A percentile compares a stretch with the other conserved stretches of the same genome.
phyloP scores from a whole-genome alignment of 805 yeast species.

The Spathaspora gorwiae region DNA sequence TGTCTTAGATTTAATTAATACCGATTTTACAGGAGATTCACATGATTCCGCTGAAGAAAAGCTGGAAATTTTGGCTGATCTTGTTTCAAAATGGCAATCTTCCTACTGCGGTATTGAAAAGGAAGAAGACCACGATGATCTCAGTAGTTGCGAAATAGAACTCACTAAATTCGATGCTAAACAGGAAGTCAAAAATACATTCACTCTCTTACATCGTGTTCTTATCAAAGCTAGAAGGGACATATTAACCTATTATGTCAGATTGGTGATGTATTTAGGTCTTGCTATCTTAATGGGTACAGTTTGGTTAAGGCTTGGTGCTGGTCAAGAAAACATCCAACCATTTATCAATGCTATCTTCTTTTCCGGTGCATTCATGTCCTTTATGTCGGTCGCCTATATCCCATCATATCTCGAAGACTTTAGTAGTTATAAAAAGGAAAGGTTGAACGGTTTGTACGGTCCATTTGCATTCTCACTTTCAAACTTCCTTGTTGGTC shows the following conservation, averaged over 20 bases:
- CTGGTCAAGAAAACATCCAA: constrained; percentile 25
- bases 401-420: constrained; percentile 38
- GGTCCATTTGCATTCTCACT: constrained; percentile 32
- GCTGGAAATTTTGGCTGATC: background rate
- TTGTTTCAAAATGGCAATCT: constrained; percentile 3
- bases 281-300: constrained; percentile 41
- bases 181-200: constrained; percentile 9
- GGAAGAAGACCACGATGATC: background rate
- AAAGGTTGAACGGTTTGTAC: constrained; percentile 32
- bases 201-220: constrained; percentile 19
- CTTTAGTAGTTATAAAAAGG: constrained; percentile 23
- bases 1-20: constrained; percentile 24
- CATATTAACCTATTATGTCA: constrained; percentile 31
- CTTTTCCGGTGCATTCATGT: constrained; percentile 43
- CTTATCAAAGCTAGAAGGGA: constrained; percentile 32
- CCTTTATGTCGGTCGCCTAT: constrained; percentile 41
- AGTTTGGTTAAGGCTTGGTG: constrained; percentile 20
- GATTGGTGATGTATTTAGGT: constrained; percentile 35
- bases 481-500: constrained; percentile 31
- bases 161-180: background rate
- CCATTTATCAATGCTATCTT: constrained; percentile 35
- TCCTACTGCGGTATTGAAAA: background rate
- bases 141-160: background rate
- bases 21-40: constrained; percentile 16
- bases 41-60: background rate